These are phyloP conservation scores for Tricholoma hemisulphureum DNA, from an alignment of 768 basidiomycete species.

Conservation along the genomic window DNA sequence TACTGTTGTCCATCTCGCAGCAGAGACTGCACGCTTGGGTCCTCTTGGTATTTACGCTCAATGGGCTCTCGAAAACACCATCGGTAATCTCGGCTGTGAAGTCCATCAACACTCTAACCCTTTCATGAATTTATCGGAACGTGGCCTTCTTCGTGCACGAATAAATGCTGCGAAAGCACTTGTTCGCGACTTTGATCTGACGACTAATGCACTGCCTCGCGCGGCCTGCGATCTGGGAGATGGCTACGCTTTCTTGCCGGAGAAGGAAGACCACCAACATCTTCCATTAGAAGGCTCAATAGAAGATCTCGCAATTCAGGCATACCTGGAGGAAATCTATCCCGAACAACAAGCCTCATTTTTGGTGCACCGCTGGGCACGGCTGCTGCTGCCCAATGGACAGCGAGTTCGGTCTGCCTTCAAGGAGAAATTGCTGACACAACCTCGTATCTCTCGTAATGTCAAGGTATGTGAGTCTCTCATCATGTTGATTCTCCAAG, in stretches of 20 bases:
- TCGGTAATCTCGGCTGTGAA: conserved; percentile 6
- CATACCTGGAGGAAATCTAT: no score
- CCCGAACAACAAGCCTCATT: background rate
- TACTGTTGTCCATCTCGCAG: background rate
- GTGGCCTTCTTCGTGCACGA: background rate
- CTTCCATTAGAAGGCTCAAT: background rate
- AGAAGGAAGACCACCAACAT: background rate
- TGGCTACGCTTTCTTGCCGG: background rate
- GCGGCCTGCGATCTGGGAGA: background rate
- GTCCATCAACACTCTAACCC: conserved; percentile 14
- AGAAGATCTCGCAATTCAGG: background rate
- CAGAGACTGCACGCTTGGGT: conserved; percentile 12
- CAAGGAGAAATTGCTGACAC: background rate
- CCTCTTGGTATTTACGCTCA: conserved; percentile 17
- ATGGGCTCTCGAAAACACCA: conserved; percentile 14
- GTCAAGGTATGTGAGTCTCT: background rate
- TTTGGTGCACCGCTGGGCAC: background rate
- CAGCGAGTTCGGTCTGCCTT: no score
- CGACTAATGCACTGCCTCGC: background rate
- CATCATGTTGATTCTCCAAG: background rate
- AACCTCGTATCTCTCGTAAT: background rate
- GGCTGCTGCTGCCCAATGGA: background rate
- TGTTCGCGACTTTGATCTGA: background rate
- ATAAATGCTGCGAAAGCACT: background rate
- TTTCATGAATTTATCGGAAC: conserved; percentile 12